These are phyloP conservation scores for Lepidium didymum DNA, from an alignment of 345 rosid genomes.

Conservation along the genomic window DNA sequence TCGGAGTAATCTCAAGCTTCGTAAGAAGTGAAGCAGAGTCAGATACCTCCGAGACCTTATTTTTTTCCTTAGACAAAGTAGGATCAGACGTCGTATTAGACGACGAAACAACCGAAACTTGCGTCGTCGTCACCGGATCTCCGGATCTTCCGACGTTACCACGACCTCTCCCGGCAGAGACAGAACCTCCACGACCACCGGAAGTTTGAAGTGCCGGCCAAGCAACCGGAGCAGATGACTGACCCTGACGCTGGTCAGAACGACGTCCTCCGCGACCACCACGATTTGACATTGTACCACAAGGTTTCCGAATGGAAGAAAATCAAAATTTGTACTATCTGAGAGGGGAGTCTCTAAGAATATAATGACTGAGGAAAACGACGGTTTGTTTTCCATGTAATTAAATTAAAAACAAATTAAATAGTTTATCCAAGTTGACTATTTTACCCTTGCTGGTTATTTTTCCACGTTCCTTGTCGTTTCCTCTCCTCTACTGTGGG, in stretches of 20 bases:
- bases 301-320: neutral
- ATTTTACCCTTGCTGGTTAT: too few species aligned
- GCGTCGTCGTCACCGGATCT: too few species aligned
- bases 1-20: constrained; percentile 1
- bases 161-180: constrained; percentile 7
- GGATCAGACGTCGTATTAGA: neutral
- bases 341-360: neutral
- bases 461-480: too few species aligned
- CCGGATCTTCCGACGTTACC: neutral
- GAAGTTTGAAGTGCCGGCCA: neutral
- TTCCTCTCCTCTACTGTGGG: too few species aligned
- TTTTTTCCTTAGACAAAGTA: neutral
- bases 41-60: neutral
- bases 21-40: neutral
- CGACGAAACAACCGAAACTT: too few species aligned
- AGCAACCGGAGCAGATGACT: neutral
- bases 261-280: neutral
- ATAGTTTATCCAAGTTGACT: too few species aligned
- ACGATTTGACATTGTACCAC: constrained; percentile 8
- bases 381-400: too few species aligned
- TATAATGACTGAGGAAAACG: neutral
- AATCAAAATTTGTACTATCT: neutral
- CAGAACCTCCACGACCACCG: constrained; percentile 5
- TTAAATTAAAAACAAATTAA: too few species aligned
- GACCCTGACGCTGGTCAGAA: neutral